A percentile compares a stretch with the other conserved stretches of the same genome.
Conservation (phyloP, 371 early-diverging fungal species). For the Mucor velutinosus region DNA sequence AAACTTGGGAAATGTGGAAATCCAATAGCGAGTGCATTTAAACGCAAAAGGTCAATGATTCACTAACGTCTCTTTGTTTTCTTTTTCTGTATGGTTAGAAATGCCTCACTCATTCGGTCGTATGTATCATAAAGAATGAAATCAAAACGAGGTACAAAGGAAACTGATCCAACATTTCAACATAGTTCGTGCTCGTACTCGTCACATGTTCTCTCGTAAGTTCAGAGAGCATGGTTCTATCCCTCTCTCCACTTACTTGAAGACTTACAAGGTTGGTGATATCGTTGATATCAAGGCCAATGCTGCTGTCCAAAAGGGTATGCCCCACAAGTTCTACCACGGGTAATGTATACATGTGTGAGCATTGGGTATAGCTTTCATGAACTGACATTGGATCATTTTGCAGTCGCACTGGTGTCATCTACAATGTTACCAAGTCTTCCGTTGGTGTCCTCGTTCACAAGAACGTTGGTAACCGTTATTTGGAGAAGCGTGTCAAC, state of each 20-base stretch:
- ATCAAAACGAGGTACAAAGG: not conserved
- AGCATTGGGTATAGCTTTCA: not conserved
- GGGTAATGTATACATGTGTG: conserved; percentile 57
- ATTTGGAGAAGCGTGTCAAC: conserved; percentile 98
- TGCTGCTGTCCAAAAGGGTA: conserved; percentile 97
- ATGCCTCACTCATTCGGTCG: conserved; percentile 94
- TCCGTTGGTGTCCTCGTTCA: conserved; percentile 97
- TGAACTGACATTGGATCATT: not conserved
- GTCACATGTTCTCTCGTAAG: conserved; percentile 95
- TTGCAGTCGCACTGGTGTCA: conserved; percentile 88
- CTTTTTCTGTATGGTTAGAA: not conserved
- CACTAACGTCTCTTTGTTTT: not conserved
- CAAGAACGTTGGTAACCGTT: conserved; percentile 97
- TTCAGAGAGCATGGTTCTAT: conserved; percentile 94
- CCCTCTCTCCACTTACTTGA: conserved; percentile 94
- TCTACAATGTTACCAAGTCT: conserved; percentile 97
- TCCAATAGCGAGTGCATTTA: not conserved
- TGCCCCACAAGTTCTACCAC: conserved; percentile 99
- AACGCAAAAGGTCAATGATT: not conserved
- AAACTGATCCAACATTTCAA: not conserved
- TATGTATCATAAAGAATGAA: conserved; percentile 23
- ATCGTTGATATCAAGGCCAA: conserved; percentile 39
- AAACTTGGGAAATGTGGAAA: conserved; percentile 4
- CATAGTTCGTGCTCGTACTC: conserved; percentile 77
- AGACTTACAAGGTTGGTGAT: conserved; percentile 92